Conservation (phyloP, 176 grass and related monocot genomes). For the Aegilops tauschii region DNA sequence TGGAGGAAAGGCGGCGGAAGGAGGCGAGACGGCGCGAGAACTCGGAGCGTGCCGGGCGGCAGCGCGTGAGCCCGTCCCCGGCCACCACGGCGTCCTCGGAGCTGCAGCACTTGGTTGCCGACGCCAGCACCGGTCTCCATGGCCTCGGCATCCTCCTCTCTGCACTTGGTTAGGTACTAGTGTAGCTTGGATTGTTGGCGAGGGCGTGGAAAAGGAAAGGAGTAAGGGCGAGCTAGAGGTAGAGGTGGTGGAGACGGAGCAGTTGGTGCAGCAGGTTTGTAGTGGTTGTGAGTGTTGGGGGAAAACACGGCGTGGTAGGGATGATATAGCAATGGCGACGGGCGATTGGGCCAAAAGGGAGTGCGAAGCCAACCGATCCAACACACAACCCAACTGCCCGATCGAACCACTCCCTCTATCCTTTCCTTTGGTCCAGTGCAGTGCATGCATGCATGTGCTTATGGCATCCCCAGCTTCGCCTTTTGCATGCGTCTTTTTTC, state of each 20-base stretch:
- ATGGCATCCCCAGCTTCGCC: constrained; percentile 6
- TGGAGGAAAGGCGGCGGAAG: constrained; percentile 60
- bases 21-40: constrained; percentile 71
- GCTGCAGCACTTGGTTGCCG: constrained; percentile 81
- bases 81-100: constrained; percentile 66
- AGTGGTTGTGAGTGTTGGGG: background rate
- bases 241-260: background rate
- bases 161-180: background rate
- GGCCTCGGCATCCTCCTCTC: constrained; percentile 30
- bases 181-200: background rate
- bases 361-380: constrained; percentile 57
- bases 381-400: constrained; percentile 62
- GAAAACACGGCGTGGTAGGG: constrained; percentile 1
- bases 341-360: background rate
- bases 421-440: background rate
- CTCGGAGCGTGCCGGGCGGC: constrained; percentile 57
- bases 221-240: background rate
- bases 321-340: constrained; percentile 21
- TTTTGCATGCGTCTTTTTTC: background rate
- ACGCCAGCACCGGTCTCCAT: constrained; percentile 69
- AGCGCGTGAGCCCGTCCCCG: constrained; percentile 51
- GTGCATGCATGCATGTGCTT: constrained; percentile 17
- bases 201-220: background rate
- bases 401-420: constrained; percentile 62
- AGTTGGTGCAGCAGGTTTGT: background rate